Conservation (phyloP, 331 rosid genomes). For the Dryas integrifolia region DNA sequence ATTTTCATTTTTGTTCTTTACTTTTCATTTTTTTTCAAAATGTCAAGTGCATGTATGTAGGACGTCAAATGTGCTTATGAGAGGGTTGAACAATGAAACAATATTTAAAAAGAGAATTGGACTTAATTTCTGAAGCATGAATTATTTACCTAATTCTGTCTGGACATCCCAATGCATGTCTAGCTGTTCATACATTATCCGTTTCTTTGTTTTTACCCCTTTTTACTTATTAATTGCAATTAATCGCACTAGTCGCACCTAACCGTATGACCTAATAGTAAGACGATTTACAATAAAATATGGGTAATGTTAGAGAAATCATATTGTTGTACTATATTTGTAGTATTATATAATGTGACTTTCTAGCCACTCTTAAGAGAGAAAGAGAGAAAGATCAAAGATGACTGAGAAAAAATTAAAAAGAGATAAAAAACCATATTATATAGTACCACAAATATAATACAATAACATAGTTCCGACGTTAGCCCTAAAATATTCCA, state of each 20-base stretch:
- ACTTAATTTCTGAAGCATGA: too few relatives aligned
- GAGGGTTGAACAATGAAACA: background rate
- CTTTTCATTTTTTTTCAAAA: background rate
- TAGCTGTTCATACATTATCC: background rate
- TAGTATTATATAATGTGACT: too few relatives aligned
- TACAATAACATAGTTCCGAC: too few relatives aligned
- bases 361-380: too few relatives aligned
- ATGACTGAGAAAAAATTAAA: too few relatives aligned
- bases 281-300: background rate
- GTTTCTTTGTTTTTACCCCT: background rate
- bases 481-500: too few relatives aligned
- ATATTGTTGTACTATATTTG: too few relatives aligned
- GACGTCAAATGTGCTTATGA: background rate
- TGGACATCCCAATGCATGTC: too few relatives aligned
- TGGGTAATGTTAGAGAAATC: too few relatives aligned
- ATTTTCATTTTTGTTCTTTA: background rate
- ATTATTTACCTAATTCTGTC: background rate
- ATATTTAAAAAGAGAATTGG: background rate
- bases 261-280: background rate
- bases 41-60: background rate
- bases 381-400: too few relatives aligned
- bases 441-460: too few relatives aligned
- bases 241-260: background rate
- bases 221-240: background rate
- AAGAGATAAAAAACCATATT: too few relatives aligned